Conservation (phyloP, 768 basidiomycete genomes). For the Rubroboletus satanas region DNA sequence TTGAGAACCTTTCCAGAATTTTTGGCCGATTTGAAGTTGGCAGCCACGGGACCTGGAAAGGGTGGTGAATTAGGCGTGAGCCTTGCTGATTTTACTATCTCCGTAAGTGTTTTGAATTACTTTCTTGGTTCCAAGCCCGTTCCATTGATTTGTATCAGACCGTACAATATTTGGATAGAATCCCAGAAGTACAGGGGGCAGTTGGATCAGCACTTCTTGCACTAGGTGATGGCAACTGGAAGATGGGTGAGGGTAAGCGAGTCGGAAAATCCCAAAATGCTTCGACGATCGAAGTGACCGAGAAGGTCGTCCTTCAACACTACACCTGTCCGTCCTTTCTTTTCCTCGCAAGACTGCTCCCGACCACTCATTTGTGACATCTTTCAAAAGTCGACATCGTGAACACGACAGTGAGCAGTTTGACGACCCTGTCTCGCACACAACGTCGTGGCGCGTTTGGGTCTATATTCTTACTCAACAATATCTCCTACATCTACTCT, state of each 20-base stretch:
- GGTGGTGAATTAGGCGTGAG: conserved; percentile 61
- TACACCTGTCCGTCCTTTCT: conserved; percentile 55
- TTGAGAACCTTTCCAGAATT: conserved; percentile 83
- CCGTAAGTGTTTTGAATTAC: conserved; percentile 36
- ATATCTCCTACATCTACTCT: conserved; percentile 64
- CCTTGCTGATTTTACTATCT: conserved; percentile 55
- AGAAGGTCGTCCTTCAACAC: conserved; percentile 64
- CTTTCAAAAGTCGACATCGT: conserved; percentile 66
- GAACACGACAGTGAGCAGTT: conserved; percentile 53
- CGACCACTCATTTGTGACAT: neutral
- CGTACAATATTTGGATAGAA: conserved; percentile 60
- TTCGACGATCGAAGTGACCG: conserved; percentile 46
- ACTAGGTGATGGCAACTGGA: conserved; percentile 88
- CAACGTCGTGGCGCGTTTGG: conserved; percentile 62
- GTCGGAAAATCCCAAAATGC: conserved; percentile 47
- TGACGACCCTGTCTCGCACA: conserved; percentile 60
- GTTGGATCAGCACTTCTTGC: conserved; percentile 62
- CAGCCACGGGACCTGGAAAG: conserved; percentile 44
- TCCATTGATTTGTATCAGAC: conserved; percentile 42
- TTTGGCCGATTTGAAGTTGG: conserved; percentile 71
- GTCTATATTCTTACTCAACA: conserved; percentile 78
- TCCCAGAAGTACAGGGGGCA: conserved; percentile 68
- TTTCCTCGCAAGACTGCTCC: neutral
- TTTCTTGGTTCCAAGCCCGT: neutral
- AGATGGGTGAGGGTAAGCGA: conserved; percentile 80